Evolutionary conservation across 2,329 filamentous ascomycete genomes (phyloP), one percentile per base, ranked within the genome.

Genomic region (Colletotrichum horii): DNA sequence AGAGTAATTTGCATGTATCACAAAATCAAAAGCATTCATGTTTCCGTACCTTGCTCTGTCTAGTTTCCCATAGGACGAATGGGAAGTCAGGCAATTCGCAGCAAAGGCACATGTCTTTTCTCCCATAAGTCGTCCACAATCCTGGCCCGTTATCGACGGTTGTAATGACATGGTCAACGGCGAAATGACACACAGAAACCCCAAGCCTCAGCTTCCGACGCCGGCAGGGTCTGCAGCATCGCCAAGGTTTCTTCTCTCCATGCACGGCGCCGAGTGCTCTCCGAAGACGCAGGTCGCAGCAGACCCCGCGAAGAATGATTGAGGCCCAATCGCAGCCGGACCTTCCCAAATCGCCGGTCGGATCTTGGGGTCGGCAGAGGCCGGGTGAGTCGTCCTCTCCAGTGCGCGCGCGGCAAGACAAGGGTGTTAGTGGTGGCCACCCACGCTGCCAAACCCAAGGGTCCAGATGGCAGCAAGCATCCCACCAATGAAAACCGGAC

Each of bases 21-120:
- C 67, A 70, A 62, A 69, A 70, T n/a, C 38, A 71, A 74, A 69
- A 69, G 70, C 70, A 69, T 73, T 38, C 12, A 52, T 36, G 22
- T 22, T 43, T 61, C 55, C 24, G 22, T 48, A 62, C 24, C 38
- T 60, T 26, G 30, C 43, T 32, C 22, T 28, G 36, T 66, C 22
- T 26, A 4, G 2, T n/a, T 6, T 8, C 43, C 6, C 3, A 22
- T 22, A 60, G n/a, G 58, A 58, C 60, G 48, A 71, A 65, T 71
- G 38, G 43, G 48, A 52, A 71, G 19, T 24, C 64, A 28, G 34
- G 12, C 24, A 52, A 22, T 30, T 60, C 22, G 19, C 16, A 22
- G 8, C 26, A 1, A 7, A 66, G 32, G 26, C 62, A 66, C 62
- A 26, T 43, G 36, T 32, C 6, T 58, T 7, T 26, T 64, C 22